These are phyloP conservation scores for Wickerhamiella occidentalis DNA, from an alignment of 805 yeast species.

Conservation along the genomic window DNA sequence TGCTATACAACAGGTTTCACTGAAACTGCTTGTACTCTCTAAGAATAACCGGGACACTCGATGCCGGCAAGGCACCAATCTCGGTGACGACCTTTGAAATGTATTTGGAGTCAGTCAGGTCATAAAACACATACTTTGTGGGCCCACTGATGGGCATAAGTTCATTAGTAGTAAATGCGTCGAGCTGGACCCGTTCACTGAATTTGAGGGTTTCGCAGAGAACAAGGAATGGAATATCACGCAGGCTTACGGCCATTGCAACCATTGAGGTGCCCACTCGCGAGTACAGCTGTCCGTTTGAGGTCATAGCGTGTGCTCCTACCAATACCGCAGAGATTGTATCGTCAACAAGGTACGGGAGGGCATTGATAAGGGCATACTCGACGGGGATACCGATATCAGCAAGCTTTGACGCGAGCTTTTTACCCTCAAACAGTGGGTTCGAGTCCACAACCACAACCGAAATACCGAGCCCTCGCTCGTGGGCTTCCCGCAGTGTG, in stretches of 20 bases:
- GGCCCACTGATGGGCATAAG: conserved; percentile 35
- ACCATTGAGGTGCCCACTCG: conserved; percentile 91
- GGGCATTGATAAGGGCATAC: conserved; percentile 66
- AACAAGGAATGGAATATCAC: conserved; percentile 86
- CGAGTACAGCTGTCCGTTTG: conserved; percentile 85
- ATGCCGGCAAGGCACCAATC: conserved; percentile 90
- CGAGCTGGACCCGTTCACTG: conserved; percentile 88
- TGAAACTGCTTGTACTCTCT: conserved; percentile 51
- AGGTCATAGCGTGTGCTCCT: conserved; percentile 95
- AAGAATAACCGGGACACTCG: conserved; percentile 93
- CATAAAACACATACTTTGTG: conserved; percentile 70
- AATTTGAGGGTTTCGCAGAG: conserved; percentile 93
- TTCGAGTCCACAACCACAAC: conserved; percentile 85
- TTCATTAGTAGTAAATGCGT: conserved; percentile 89
- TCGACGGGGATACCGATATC: conserved; percentile 55
- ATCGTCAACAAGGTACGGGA: conserved; percentile 69
- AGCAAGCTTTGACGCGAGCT: conserved; percentile 53
- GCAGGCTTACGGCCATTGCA: conserved; percentile 79
- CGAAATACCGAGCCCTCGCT: conserved; percentile 53
- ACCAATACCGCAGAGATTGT: conserved; percentile 73
- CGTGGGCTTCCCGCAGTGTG: conserved; percentile 55
- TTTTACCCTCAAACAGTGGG: conserved; percentile 88
- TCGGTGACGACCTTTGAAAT: conserved; percentile 93
- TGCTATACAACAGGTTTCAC: neutral
- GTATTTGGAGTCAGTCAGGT: conserved; percentile 85